Conservation (phyloP, 1,284 basidiomycete genomes). For the Cronartium quercuum region DNA sequence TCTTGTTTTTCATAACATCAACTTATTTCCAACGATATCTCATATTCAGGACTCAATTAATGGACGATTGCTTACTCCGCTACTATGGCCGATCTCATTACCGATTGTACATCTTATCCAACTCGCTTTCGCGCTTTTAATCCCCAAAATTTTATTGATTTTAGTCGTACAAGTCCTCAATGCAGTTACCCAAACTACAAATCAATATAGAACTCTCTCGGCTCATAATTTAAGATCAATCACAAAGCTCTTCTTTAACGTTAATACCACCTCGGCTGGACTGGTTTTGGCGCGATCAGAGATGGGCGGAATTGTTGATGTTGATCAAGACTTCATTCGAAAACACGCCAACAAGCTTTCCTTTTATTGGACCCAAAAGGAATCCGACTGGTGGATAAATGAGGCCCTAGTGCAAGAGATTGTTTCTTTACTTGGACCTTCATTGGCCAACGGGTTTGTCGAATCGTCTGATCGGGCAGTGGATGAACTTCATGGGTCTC, state of each 20-base stretch:
- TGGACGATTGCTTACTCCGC: slow-evolving; percentile 1
- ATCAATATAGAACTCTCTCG: not conserved
- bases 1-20: slow-evolving; percentile 8
- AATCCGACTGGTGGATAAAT: slow-evolving; percentile 27
- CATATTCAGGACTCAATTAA: slow-evolving; percentile 21
- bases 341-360: slow-evolving; percentile 5
- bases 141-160: slow-evolving; percentile 6
- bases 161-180: not conserved
- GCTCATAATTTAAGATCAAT: slow-evolving; percentile 11
- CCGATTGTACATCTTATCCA: slow-evolving; percentile 18
- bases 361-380: slow-evolving; percentile 6
- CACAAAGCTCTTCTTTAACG: slow-evolving; percentile 16
- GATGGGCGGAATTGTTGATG: slow-evolving; percentile 14
- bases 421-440: not conserved
- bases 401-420: slow-evolving; percentile 19
- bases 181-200: not conserved
- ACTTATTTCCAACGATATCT: slow-evolving; percentile 30
- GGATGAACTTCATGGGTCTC: not conserved
- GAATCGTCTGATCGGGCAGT: not conserved
- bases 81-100: slow-evolving; percentile 22
- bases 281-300: slow-evolving; percentile 21
- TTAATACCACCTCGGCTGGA: slow-evolving; percentile 15
- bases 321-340: slow-evolving; percentile 6
- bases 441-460: not conserved
- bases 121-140: not conserved